Conservation (phyloP, 2,329 filamentous ascomycete species). For the Pestalotiopsis sp. region DNA sequence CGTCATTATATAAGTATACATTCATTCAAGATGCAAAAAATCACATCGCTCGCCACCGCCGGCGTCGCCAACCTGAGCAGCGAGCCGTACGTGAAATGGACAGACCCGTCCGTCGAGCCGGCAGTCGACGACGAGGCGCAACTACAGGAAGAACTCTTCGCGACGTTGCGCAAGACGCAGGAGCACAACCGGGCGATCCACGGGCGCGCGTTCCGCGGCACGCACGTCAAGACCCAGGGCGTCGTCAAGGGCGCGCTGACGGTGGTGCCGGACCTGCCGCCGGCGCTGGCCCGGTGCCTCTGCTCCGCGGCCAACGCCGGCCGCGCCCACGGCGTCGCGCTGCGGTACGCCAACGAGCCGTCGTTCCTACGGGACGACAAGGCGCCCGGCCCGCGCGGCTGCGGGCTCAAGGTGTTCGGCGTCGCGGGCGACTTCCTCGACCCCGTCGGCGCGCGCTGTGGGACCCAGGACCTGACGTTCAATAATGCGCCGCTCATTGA, state of each 20-base stretch:
- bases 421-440: not conserved
- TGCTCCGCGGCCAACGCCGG: not conserved
- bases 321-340: not conserved
- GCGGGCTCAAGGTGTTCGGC: not conserved
- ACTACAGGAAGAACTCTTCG: not conserved
- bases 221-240: conserved; percentile 3
- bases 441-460: not conserved
- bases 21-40: not conserved
- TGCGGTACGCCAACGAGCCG: conserved; percentile 2
- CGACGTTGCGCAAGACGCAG: not conserved
- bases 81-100: not conserved
- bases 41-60: not conserved
- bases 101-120: not conserved
- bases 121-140: not conserved
- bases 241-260: not conserved
- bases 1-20: not conserved
- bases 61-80: not conserved
- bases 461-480: not conserved
- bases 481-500: not conserved
- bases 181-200: not conserved
- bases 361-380: not conserved
- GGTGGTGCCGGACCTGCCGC: not conserved
- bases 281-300: not conserved
- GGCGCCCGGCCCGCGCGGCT: not conserved
- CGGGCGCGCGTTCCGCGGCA: not conserved